Base-by-base conservation (phyloP, 768 basidiomycete genomes). In the Coprinellus micaceus region DNA sequence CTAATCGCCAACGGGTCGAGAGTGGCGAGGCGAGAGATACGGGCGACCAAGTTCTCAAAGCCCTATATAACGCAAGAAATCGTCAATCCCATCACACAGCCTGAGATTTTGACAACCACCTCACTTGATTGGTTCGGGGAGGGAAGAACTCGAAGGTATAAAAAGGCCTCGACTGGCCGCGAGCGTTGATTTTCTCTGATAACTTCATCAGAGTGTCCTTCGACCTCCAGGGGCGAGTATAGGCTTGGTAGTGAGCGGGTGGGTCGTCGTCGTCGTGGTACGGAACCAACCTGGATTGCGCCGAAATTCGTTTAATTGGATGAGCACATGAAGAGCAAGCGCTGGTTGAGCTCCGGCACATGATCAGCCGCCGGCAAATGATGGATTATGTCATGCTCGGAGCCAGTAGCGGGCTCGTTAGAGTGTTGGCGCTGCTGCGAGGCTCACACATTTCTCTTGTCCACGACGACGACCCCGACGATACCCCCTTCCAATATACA, bases 121-220 rank as follows among this genome's bases (percentile, higher is more conserved):
- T 41, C 30, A 89, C 91, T 80, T 91, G 87, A 70, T 92, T 89
- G 47, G 96, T 98, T 57, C 92, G 82, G 12, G 96, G 96, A 13
- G 96, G 96, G 67, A 98, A 98, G 80, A 97, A 97, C 69, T 98
- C 96, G 69, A 96, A 92, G 0, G 91, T 93, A 67, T 85, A 97
- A 72, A 91, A 96, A 0, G 93, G 91, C n/a, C 65, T 74, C 1
- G 69, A 55, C 9, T 76, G 63, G 24, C 69, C 58, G 44, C 78
- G 74, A 3, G 69, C 59, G 2, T 72, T 66, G 57, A 97, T 83
- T 66, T 88, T 88, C 58, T 89, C 82, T 1, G 80, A 77, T 50
- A 96, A 67, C 73, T 89, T 92, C 89, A 91, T 91, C 48, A 11
- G 19, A 7, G 40, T 36, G 25, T 62, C 33, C 29, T 29, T 15